Conservation (phyloP, 2,329 filamentous ascomycete genomes). For the Torrubiellomyces zombiae region DNA sequence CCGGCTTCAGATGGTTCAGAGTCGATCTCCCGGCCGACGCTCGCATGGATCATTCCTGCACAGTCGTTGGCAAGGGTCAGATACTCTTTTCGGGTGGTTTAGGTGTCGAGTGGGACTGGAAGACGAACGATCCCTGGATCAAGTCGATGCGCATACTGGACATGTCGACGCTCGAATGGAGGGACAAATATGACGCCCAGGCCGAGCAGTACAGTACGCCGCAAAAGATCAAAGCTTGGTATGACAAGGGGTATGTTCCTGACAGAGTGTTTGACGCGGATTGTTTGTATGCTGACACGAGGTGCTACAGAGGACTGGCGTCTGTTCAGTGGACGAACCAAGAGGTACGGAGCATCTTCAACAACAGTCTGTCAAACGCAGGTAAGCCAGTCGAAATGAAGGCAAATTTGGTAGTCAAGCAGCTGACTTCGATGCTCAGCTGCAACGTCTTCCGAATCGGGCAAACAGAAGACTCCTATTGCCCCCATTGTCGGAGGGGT, state of each 20-base stretch:
- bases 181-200: conserved; percentile 15
- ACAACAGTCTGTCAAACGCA: too few relatives aligned
- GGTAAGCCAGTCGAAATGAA: too few relatives aligned
- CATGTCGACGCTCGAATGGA: conserved; percentile 19
- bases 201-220: conserved; percentile 18
- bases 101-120: conserved; percentile 1
- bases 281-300: not conserved
- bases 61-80: conserved; percentile 18
- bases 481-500: too few relatives aligned
- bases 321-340: conserved; percentile 11
- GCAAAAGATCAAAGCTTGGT: conserved; percentile 15
- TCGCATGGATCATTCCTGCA: conserved; percentile 18
- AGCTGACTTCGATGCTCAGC: too few relatives aligned
- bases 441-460: too few relatives aligned
- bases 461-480: too few relatives aligned
- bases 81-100: conserved; percentile 22
- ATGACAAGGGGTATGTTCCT: conserved; percentile 9
- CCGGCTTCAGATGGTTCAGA: conserved; percentile 20
- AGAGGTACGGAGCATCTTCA: conserved; percentile 11
- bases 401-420: too few relatives aligned
- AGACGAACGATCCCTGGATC: conserved; percentile 16
- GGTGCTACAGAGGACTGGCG: conserved; percentile 6
- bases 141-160: conserved; percentile 23
- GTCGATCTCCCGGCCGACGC: too few relatives aligned
- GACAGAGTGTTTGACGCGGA: too few relatives aligned